Conservation (phyloP, 1,139 yeast genomes). For the Lizanozyma gosingica region DNA sequence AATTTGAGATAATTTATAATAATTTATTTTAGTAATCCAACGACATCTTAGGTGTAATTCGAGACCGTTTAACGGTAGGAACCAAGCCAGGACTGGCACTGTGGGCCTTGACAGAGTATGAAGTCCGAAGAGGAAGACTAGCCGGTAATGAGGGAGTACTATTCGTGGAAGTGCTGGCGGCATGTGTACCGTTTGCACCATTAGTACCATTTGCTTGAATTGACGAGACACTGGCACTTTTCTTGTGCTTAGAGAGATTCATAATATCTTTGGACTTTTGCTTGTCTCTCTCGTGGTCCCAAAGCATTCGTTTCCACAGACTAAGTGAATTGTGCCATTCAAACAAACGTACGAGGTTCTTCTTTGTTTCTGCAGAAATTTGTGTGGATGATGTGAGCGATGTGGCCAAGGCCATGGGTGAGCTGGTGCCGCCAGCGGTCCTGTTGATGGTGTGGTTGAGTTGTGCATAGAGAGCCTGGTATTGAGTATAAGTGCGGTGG, state of each 20-base stretch:
- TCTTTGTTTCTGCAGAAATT: conserved; percentile 10
- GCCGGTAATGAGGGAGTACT: background rate
- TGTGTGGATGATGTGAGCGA: background rate
- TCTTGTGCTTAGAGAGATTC: conserved; percentile 29
- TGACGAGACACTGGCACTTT: conserved; percentile 6
- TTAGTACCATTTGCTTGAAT: conserved; percentile 2
- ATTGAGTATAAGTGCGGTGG: conserved; percentile 4
- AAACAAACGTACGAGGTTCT: conserved; percentile 14
- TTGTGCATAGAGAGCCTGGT: conserved; percentile 9
- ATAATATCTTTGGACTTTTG: conserved; percentile 24
- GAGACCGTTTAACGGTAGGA: conserved; percentile 1
- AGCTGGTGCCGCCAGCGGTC: background rate
- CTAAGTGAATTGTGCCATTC: conserved; percentile 17
- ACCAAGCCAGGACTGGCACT: background rate
- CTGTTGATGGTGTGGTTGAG: conserved; percentile 7
- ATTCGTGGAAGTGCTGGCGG: too few relatives aligned
- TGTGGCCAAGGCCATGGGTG: too few relatives aligned
- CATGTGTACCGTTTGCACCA: conserved; percentile 4
- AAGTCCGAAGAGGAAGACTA: conserved; percentile 1
- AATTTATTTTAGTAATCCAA: conserved; percentile 9
- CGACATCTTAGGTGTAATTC: conserved; percentile 6
- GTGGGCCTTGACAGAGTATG: background rate
- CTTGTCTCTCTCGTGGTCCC: conserved; percentile 20
- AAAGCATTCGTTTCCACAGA: conserved; percentile 15
- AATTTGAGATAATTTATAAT: too few relatives aligned